Conservation (phyloP, 192 early-diverging fungal genomes). For the Backusella australiensis region DNA sequence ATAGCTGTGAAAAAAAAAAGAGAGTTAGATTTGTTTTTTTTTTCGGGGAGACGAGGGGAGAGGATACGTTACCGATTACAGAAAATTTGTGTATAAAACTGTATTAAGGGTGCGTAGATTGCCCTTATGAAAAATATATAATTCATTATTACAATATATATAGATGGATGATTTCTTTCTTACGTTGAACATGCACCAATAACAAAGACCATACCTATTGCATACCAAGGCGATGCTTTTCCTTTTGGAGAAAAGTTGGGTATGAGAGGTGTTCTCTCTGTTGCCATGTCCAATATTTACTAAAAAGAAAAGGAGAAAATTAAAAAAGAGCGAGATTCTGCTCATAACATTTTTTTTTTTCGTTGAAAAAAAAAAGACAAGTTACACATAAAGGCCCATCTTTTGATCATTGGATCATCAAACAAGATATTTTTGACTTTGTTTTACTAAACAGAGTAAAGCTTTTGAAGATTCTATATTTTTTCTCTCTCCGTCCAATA, state of each 20-base stretch:
- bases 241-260: not conserved
- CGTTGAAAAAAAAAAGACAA: not conserved
- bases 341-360: not conserved
- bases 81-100: slow-evolving; percentile 25
- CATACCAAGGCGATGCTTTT: slow-evolving; percentile 10
- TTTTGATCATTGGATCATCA: slow-evolving; percentile 1
- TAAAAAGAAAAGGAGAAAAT: not conserved
- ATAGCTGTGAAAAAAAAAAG: not conserved
- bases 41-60: not conserved
- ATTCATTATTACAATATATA: not conserved
- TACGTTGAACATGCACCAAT: slow-evolving; percentile 5
- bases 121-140: not conserved
- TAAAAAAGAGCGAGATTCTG: not conserved
- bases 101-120: slow-evolving; percentile 14
- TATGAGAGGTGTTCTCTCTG: not conserved
- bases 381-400: not conserved
- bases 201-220: slow-evolving; percentile 1
- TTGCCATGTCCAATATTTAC: not conserved
- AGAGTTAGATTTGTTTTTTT: not conserved
- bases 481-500: not conserved
- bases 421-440: not conserved
- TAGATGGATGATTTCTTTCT: not conserved
- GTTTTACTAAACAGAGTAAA: not conserved
- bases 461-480: not conserved
- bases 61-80: slow-evolving; percentile 18